Conservation (phyloP, 345 rosid genomes). For the Linum tenue region DNA sequence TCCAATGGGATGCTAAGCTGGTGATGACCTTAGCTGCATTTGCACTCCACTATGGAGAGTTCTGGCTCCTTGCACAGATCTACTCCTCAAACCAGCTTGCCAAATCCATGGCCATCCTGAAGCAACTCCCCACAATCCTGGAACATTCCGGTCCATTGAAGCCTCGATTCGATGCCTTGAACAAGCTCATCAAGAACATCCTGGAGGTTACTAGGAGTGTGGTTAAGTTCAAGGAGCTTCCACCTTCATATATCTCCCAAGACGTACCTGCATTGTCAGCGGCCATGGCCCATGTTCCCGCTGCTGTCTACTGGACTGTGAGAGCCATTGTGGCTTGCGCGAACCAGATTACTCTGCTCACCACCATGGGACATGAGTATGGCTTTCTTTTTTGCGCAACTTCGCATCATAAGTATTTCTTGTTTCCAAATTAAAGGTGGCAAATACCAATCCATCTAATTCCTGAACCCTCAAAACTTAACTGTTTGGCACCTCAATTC, state of each 20-base stretch:
- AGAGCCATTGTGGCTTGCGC: constrained; percentile 1
- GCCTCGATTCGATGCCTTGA: not conserved
- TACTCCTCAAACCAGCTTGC: constrained; percentile 2
- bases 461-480: too few species aligned
- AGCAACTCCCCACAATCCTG: not conserved
- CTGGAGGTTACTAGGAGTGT: constrained; percentile 2
- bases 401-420: not conserved
- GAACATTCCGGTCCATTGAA: not conserved
- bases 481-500: too few species aligned
- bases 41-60: constrained; percentile 5
- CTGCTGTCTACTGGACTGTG: constrained; percentile 6
- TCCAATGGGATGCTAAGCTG: constrained; percentile 2
- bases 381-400: not conserved
- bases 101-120: constrained; percentile 4
- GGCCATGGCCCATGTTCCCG: not conserved
- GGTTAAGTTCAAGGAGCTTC: constrained; percentile 1
- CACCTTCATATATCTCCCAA: not conserved
- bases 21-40: constrained; percentile 2
- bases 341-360: not conserved
- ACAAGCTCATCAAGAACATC: constrained; percentile 5
- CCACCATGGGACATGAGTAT: constrained; percentile 3
- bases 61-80: constrained; percentile 4
- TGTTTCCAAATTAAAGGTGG: not conserved
- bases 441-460: too few species aligned
- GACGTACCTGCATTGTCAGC: not conserved